A percentile compares a stretch with the other conserved stretches of the same genome.
Conservation (phyloP, 345 rosid species). For the Sonneratia caseolaris region DNA sequence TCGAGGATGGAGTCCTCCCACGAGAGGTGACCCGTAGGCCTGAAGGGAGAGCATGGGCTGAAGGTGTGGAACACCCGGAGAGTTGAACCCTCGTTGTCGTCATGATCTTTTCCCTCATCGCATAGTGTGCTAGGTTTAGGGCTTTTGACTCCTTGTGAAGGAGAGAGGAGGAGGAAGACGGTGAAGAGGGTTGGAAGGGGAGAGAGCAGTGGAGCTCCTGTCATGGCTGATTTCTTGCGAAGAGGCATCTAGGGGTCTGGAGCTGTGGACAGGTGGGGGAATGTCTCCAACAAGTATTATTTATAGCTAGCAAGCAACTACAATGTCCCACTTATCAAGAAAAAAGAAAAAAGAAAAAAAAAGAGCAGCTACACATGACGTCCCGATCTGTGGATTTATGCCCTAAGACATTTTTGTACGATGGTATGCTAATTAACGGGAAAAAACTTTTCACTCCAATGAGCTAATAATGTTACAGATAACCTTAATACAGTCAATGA, state of each 20-base stretch:
- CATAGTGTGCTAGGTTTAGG: conserved; percentile 19
- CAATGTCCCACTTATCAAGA: no score
- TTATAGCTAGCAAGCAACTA: no score
- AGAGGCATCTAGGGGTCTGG: not conserved
- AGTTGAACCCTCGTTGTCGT: conserved; percentile 42
- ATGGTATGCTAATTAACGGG: no score
- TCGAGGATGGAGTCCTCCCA: conserved; percentile 77
- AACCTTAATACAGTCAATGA: no score
- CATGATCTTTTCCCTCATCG: conserved; percentile 29
- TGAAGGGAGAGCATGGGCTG: conserved; percentile 79
- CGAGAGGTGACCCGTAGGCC: conserved; percentile 42
- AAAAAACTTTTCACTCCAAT: no score
- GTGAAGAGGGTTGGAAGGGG: not conserved
- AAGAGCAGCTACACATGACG: no score
- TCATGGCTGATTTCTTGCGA: not conserved
- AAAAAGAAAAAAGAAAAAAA: no score
- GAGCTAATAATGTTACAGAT: no score
- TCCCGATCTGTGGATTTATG: no score
- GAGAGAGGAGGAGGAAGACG: conserved; percentile 13
- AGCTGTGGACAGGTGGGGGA: not conserved
- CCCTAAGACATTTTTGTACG: no score
- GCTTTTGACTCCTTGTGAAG: conserved; percentile 7
- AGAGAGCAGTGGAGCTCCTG: not conserved
- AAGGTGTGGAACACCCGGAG: conserved; percentile 63
- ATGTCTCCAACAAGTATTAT: not conserved